phyloP scores from a whole-genome alignment of 495 filamentous ascomycete species.

The Xylona heveae region DNA sequence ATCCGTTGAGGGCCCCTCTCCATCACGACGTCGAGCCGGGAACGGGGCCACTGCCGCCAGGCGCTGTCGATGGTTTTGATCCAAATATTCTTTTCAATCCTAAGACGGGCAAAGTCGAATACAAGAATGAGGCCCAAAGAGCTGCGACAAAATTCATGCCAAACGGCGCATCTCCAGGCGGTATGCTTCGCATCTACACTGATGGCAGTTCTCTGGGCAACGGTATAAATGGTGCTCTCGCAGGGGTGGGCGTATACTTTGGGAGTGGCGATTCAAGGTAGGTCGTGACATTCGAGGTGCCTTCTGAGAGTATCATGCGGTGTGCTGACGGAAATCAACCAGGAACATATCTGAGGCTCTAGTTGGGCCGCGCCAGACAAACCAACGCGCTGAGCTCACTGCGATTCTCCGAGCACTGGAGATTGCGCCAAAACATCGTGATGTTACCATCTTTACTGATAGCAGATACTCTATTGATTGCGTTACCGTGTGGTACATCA shows the following conservation, averaged over 20 bases:
- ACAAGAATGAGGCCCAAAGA: conserved; percentile 30
- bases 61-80: conserved; percentile 41
- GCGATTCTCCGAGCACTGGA: conserved; percentile 72
- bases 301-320: too few relatives aligned
- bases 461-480: conserved; percentile 79
- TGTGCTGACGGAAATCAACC: conserved; percentile 10
- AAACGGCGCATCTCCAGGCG: conserved; percentile 12
- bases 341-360: conserved; percentile 79
- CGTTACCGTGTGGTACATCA: conserved; percentile 62
- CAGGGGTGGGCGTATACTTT: conserved; percentile 80
- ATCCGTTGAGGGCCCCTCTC: conserved; percentile 14
- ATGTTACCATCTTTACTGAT: conserved; percentile 58
- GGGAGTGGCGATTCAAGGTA: conserved; percentile 51
- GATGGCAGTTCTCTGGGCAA: conserved; percentile 73
- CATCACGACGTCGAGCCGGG: conserved; percentile 28
- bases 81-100: conserved; percentile 32
- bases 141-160: conserved; percentile 19
- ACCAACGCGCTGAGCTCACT: conserved; percentile 84
- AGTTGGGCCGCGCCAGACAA: conserved; percentile 56
- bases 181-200: conserved; percentile 59
- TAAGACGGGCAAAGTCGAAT: conserved; percentile 31
- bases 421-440: conserved; percentile 38
- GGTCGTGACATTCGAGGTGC: conserved; percentile 3
- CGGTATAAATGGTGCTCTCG: conserved; percentile 45
- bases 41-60: conserved; percentile 29